Evolutionary conservation across 176 grass and related monocot genomes (phyloP), one percentile per base, ranked within the genome.

Genomic region (Triticum monococcum): DNA sequence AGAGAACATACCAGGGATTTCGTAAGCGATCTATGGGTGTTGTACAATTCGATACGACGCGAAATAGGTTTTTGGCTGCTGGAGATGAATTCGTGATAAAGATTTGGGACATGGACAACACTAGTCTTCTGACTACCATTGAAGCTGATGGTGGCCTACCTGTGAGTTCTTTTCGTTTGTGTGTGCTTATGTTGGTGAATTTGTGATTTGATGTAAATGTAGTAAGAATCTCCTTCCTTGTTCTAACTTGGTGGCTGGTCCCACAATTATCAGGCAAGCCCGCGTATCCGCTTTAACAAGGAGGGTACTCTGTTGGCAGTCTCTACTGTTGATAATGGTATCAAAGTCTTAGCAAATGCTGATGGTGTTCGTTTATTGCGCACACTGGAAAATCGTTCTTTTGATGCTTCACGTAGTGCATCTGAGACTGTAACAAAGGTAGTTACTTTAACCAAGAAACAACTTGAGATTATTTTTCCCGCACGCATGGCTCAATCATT

Each of bases 21-120:
- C 89, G 94, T 62, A 96, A 96, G 90, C 78, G 94, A 54, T 99
- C 97, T 64, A 84, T 88, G 72, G 97, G 94, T 77, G 97, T 99
- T 77, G 94, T 99, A 31, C 97, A 99, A 85, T 99, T 99, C 8
- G 97, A 99, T 91, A 99, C 97, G 32, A 99, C 97, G 17, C 87
- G 88, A 25, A 99, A 94, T 81, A 91, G 92, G 31, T 97, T 94
- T 87, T 88, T 99, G 85, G 97, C 92, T 71, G 97, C 94, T 78
- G 97, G 97, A 65, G 97, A 99, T 88, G 97, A 99, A 72, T 99
- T 99, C 68, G 62, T 94, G 25, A 93, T 99, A 62, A 99, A 99
- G 80, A 92, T 99, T 76, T 99, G 97, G 97, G 97, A 99, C 90
- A 99, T 99, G 97, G 97, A 99, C 79, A 97, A 63, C 83, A 91